phyloP scores from a whole-genome alignment of 805 yeast genomes.

The Scheffersomyces spartinae region DNA sequence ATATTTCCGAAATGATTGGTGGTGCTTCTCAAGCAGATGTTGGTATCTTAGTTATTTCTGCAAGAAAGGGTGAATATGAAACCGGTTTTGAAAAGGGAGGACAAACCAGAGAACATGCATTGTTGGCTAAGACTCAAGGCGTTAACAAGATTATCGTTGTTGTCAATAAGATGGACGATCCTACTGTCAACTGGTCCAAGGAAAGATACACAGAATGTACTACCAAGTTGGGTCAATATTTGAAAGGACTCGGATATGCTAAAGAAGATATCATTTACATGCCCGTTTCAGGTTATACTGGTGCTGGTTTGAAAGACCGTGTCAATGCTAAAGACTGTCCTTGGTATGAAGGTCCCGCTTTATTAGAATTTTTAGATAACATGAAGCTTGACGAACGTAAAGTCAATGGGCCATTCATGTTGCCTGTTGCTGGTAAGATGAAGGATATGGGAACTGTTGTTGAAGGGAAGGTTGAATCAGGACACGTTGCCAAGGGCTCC shows the following conservation, averaged over 20 bases:
- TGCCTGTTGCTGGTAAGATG: slow-evolving; percentile 90
- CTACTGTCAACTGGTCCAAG: slow-evolving; percentile 92
- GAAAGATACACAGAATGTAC: slow-evolving; percentile 96
- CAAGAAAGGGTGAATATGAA: slow-evolving; percentile 98
- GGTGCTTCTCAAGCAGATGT: slow-evolving; percentile 99
- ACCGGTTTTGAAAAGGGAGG: slow-evolving; percentile 99
- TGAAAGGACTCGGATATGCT: slow-evolving; percentile 82
- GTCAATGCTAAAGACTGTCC: slow-evolving; percentile 63
- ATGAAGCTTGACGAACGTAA: slow-evolving; percentile 78
- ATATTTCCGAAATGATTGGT: slow-evolving; percentile 98
- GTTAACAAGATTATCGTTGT: slow-evolving; percentile 89
- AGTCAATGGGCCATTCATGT: slow-evolving; percentile 91
- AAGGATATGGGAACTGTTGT: slow-evolving; percentile 95
- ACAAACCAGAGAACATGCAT: slow-evolving; percentile 96
- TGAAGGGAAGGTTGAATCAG: slow-evolving; percentile 97
- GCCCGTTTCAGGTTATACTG: slow-evolving; percentile 98
- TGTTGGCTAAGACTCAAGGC: slow-evolving; percentile 96
- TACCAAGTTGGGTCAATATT: slow-evolving; percentile 60
- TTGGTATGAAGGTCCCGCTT: slow-evolving; percentile 91
- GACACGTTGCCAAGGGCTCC: slow-evolving; percentile 75
- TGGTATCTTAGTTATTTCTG: slow-evolving; percentile 93
- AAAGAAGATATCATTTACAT: slow-evolving; percentile 80
- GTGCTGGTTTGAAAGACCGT: slow-evolving; percentile 90
- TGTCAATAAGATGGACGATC: slow-evolving; percentile 97
- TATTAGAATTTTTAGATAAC: slow-evolving; percentile 78